Conservation (phyloP, 2,329 filamentous ascomycete species). For the Ophiostoma sp. region DNA sequence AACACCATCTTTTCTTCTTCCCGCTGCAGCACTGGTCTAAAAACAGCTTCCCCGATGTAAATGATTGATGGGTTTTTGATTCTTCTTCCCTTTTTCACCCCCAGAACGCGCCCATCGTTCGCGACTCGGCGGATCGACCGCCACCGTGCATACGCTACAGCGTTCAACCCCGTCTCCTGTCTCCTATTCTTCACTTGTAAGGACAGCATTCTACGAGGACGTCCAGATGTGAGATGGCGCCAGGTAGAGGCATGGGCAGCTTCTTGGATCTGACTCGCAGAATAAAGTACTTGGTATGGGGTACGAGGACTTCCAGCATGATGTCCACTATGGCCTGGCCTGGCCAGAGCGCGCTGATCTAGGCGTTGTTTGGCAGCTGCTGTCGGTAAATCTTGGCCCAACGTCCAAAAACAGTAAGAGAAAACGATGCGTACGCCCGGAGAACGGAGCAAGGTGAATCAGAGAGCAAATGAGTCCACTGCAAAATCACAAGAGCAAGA, state of each 20-base stretch:
- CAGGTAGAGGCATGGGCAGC: no score
- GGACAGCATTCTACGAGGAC: not conserved
- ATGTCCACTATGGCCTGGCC: not conserved
- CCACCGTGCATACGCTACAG: not conserved
- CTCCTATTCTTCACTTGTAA: not conserved
- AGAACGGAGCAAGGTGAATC: not conserved
- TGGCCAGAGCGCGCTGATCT: not conserved
- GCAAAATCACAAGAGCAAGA: not conserved
- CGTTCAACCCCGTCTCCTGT: not conserved
- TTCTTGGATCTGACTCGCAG: no score
- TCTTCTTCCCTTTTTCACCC: not conserved
- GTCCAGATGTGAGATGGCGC: not conserved
- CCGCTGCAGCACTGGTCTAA: not conserved
- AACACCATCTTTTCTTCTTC: not conserved
- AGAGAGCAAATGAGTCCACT: not conserved
- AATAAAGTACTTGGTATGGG: no score
- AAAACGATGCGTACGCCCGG: not conserved
- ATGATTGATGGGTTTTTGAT: not conserved
- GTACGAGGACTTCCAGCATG: not conserved
- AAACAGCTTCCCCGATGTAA: not conserved
- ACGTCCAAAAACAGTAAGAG: not conserved
- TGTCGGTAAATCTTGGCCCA: not conserved
- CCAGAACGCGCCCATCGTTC: not conserved
- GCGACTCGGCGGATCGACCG: not conserved
- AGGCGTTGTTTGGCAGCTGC: conserved; percentile 9